Evolutionary conservation across 192 early-diverging fungal genomes (phyloP), one percentile per base, ranked within the genome.

Genomic region (Lobosporangium transversale): DNA sequence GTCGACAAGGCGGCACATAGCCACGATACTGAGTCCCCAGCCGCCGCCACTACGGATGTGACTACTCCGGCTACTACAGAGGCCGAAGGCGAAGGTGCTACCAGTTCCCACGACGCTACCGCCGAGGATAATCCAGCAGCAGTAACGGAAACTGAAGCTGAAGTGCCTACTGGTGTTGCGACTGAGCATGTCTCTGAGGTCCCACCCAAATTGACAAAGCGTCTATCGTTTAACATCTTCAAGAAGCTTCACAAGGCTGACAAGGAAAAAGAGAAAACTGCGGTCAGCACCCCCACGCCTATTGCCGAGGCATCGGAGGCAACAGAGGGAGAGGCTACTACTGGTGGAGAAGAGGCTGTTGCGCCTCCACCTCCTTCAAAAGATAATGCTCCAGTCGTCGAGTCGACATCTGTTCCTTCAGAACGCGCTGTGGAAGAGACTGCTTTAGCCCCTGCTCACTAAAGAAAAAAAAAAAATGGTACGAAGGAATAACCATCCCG

Each of bases 221-320:
- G 68, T 18, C 29, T 70, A 17, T 70, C 68, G 10, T 70, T 70
- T 53, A 70, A 70, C 53, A 49, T 70, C 42, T 70, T 70, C 68
- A 70, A 62, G 33, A 70, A 70, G 53, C 52, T 48, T 18, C 29
- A 44, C 56, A 68, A 68, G 36, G 44, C 64, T 5, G 64, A 68
- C 15, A 68, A 68, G 49, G 66, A 68, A 33, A 70, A 62, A 45
- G 59, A 67, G 55, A 67, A 67, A 55, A 24, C 67, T 21, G 40
- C 51, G 3, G 12, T 51, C 1, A 12, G 36, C 49, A 40, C 45
- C 3, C 59, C 68, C 23, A 53, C 59, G 21, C n/a, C 68, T 55
- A 45, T 51, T 20, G 53, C 48, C n/a, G 66, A 68, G 37, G 53
- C 43, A 33, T 20, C 44, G 11, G 51, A 51, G 30, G 31, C 17